Evolutionary conservation across 495 filamentous ascomycete genomes (phyloP), one percentile per base, ranked within the genome.

Genomic region (Coniosporium apollinis): DNA sequence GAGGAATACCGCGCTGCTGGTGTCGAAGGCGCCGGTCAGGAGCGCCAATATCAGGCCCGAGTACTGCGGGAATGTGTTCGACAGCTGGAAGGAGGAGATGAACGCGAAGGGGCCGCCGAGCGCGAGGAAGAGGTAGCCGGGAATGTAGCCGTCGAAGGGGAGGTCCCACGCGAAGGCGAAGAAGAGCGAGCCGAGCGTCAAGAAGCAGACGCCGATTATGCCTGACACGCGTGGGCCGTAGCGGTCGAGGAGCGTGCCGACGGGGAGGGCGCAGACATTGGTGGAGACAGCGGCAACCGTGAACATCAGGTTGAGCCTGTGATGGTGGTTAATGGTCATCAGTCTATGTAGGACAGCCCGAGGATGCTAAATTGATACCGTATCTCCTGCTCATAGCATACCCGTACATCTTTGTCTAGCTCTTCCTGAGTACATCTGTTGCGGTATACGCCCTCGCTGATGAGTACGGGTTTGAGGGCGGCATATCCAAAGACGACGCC

Each of bases 11-110:
- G 83, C 82, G 47, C 77, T 84, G 5, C 78, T 85, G 1, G 83
- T 76, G 54, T 94, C 85, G 46, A 93, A 94, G 25, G 83, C 84
- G 4, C 85, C 85, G 0, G 84, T 94, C 14, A 94, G 60, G 21
- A 85, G 65, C 0, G 85, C 82, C 2, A 94, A 61, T 34, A 94
- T 86, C 11, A 91, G 56, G 3, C 85, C 85, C 1, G 83, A 91
- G 42, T 79, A 71, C n/a, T 64, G 62, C 1, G 85, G 85, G 48
- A 94, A 93, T 9, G 84, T 74, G 46, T 94, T 94, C 28, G 79
- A 85, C n/a, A 94, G 66, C 43, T 94, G 86, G 58, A 94, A 93
- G 2, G 76, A 82, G 10, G 79, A 73, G 39, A 93, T 92, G 59
- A 87, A 93, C 18, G 85, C 70, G 48, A 92, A 94, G 0, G 85